Evolutionary conservation across 2,329 filamentous ascomycete genomes (phyloP).

Genomic region (Xylaria sp.): DNA sequence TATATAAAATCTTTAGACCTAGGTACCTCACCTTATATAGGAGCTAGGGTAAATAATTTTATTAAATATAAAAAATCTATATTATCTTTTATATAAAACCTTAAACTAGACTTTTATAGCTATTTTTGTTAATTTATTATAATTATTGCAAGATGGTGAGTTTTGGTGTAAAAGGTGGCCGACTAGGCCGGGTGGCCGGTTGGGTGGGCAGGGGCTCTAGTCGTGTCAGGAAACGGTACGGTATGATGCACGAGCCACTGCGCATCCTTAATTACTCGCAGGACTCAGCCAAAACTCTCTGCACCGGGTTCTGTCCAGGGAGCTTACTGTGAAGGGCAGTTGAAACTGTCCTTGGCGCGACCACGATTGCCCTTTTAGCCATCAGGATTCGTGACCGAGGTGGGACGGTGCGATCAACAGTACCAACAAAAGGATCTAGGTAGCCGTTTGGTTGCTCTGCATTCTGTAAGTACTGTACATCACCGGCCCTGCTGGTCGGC

Average conservation of each 20-base stretch:
- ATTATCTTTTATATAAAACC: no score
- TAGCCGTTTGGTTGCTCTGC: no score
- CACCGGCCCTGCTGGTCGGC: neutral
- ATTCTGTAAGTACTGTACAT: neutral
- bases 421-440: neutral
- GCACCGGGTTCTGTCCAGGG: neutral
- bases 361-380: conserved; percentile 10
- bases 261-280: conserved; percentile 14
- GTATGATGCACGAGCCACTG: conserved; percentile 9
- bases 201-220: no score
- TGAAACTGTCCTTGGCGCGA: conserved; percentile 19
- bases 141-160: no score
- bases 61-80: no score
- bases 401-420: conserved; percentile 6
- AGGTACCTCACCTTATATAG: no score
- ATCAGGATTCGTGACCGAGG: conserved; percentile 14
- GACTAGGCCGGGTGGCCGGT: no score
- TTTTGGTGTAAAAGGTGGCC: no score
- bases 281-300: conserved; percentile 12
- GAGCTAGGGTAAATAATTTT: no score
- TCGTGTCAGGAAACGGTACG: conserved; percentile 2
- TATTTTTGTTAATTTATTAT: no score
- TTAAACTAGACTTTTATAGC: no score
- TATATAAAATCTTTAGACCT: no score
- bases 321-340: conserved; percentile 29